Evolutionary conservation across 768 basidiomycete genomes (phyloP).

Genomic region (Mrakia hoshinonis): DNA sequence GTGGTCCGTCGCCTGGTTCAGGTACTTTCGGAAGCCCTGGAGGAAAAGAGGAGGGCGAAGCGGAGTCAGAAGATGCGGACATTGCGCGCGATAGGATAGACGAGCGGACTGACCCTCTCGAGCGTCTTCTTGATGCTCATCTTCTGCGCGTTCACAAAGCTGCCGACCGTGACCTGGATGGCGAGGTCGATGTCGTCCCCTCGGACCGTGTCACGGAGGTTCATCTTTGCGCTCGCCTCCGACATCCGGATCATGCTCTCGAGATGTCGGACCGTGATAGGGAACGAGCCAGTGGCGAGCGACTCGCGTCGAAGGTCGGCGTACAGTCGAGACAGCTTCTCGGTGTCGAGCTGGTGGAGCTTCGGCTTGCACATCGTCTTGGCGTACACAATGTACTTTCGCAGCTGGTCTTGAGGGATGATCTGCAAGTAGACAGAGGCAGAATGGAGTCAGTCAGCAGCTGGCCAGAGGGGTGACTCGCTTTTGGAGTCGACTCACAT

Average conservation of each 20-base stretch:
- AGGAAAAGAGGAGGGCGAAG: slow-evolving; percentile 7
- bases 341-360: slow-evolving; percentile 87
- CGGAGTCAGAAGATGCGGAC: slow-evolving; percentile 1
- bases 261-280: slow-evolving; percentile 92
- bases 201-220: slow-evolving; percentile 88
- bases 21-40: slow-evolving; percentile 93
- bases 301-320: slow-evolving; percentile 93
- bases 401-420: slow-evolving; percentile 89
- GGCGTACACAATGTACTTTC: slow-evolving; percentile 99
- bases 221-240: slow-evolving; percentile 98
- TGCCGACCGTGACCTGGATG: slow-evolving; percentile 87
- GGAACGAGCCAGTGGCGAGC: slow-evolving; percentile 93
- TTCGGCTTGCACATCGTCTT: slow-evolving; percentile 87
- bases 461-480: too few relatives aligned
- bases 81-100: background rate
- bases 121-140: slow-evolving; percentile 97
- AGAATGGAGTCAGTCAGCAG: background rate
- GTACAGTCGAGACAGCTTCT: slow-evolving; percentile 88
- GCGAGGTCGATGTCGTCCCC: slow-evolving; percentile 94
- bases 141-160: slow-evolving; percentile 95
- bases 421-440: slow-evolving; percentile 48
- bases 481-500: slow-evolving; percentile 53
- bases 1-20: slow-evolving; percentile 89
- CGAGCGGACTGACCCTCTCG: slow-evolving; percentile 60
- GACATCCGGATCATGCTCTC: slow-evolving; percentile 99